Evolutionary conservation across 1,139 yeast species (phyloP), one percentile per base, ranked within the genome.

Genomic region (Candida mesenterica): DNA sequence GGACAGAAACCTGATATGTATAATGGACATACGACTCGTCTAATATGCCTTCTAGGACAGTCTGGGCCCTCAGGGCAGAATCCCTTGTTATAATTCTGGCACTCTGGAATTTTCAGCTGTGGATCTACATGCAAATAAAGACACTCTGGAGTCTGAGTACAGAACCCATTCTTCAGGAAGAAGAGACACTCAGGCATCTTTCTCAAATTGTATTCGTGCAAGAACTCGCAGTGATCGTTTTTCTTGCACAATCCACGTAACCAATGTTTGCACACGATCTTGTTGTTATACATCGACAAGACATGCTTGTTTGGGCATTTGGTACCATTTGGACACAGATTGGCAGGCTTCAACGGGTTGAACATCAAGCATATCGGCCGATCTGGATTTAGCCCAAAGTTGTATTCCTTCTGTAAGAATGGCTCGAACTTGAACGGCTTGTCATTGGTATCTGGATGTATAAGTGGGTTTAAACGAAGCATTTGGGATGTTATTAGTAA

Each of bases 181-280:
- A 87, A 87, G 25, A 89, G 75, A 61, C 98, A 94, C 59, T 94
- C 98, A 2, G 98, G 98, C 96, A 94, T 90, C 59, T 87, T 89
- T 42, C 96, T 75, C 49, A 92, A 65, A 55, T 92, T 92, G 57
- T 90, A 92, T 54, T 94, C 99, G 61, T 94, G 99, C 33, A 94
- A 64, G 53, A 88, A 94, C 64, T 94, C 99, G 62, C 98, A 94
- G 45, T 86, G 90, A 50, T 90, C 96, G 37, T 95, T 95, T 66
- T 90, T 92, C 64, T 94, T 94, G 62, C 99, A 94, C 25, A 94
- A 74, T 0, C 98, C 98, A 49, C 97, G 76, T 32, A 94, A 76
- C 99, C 99, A 92, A 68, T 92, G 97, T 71, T 94, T 92, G 59
- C 98, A 92, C 13, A 92, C 98, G 37, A 70, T 68, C 64, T 89